These are phyloP conservation scores for Quercus phellos DNA, from an alignment of 331 rosid species.

Conservation along the genomic window DNA sequence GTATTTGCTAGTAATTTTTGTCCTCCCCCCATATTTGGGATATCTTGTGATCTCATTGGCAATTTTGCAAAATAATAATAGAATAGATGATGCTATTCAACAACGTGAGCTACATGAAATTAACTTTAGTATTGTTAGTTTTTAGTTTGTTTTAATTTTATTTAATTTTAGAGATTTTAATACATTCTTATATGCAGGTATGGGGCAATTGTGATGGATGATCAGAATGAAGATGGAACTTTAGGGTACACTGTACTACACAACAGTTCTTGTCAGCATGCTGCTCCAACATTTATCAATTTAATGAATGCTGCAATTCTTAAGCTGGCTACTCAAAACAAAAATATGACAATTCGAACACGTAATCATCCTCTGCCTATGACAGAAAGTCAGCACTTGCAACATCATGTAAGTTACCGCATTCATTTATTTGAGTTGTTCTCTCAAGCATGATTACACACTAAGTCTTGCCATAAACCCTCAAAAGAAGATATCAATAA, in stretches of 20 bases:
- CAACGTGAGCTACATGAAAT: neutral
- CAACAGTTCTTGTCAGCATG: constrained; percentile 90
- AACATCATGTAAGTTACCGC: constrained; percentile 62
- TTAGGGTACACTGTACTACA: constrained; percentile 91
- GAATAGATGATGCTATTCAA: neutral
- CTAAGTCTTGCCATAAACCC: neutral
- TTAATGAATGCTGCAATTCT: constrained; percentile 86
- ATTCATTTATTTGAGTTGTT: constrained; percentile 12
- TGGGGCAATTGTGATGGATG: constrained; percentile 92
- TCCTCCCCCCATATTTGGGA: neutral
- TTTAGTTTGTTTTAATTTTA: neutral
- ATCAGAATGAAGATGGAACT: constrained; percentile 70
- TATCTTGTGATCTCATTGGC: neutral
- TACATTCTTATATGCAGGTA: constrained; percentile 51
- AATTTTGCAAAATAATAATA: neutral
- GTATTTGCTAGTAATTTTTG: neutral
- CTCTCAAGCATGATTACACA: neutral
- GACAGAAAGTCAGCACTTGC: constrained; percentile 84
- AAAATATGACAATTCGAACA: constrained; percentile 77
- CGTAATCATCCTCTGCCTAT: constrained; percentile 93
- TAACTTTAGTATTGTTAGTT: neutral
- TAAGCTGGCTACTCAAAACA: constrained; percentile 56
- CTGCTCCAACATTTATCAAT: constrained; percentile 94
- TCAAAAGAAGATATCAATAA: no score
- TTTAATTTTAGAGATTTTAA: neutral